These are phyloP conservation scores for Penicillium bovifimosum DNA, from an alignment of 495 filamentous ascomycete species.

Conservation along the genomic window DNA sequence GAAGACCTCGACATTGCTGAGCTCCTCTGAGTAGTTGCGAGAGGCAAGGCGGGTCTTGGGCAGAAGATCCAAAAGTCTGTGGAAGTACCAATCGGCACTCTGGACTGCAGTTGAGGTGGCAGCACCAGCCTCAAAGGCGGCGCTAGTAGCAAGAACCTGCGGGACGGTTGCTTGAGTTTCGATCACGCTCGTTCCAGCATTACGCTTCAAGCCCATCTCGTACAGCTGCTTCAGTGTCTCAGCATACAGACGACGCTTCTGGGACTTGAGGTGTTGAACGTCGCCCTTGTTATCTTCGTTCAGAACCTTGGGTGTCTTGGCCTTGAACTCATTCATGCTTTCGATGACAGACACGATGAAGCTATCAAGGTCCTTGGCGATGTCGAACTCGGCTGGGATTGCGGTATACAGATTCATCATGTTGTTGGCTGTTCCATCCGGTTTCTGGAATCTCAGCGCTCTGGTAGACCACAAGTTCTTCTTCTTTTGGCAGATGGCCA, in stretches of 20 bases:
- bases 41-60: constrained; percentile 58
- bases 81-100: constrained; percentile 66
- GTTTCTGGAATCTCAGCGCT: constrained; percentile 66
- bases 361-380: constrained; percentile 53
- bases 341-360: constrained; percentile 64
- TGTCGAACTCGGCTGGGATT: constrained; percentile 48
- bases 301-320: constrained; percentile 68
- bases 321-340: constrained; percentile 64
- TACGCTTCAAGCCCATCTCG: constrained; percentile 83
- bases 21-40: constrained; percentile 72
- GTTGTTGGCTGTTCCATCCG: constrained; percentile 54
- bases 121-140: constrained; percentile 26
- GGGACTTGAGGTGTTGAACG: constrained; percentile 79
- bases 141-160: constrained; percentile 55
- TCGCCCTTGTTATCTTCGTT: constrained; percentile 76
- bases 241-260: constrained; percentile 86
- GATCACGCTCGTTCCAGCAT: constrained; percentile 62
- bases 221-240: constrained; percentile 77
- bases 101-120: constrained; percentile 18
- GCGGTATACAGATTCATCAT: constrained; percentile 56
- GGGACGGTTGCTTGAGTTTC: constrained; percentile 65
- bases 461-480: constrained; percentile 53
- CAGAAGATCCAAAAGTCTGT: constrained; percentile 67
- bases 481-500: constrained; percentile 48
- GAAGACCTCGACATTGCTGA: constrained; percentile 69